Evolutionary conservation across 192 early-diverging fungal species (phyloP), one percentile per base, ranked within the genome.

Genomic region (Obelidium mucronatum): DNA sequence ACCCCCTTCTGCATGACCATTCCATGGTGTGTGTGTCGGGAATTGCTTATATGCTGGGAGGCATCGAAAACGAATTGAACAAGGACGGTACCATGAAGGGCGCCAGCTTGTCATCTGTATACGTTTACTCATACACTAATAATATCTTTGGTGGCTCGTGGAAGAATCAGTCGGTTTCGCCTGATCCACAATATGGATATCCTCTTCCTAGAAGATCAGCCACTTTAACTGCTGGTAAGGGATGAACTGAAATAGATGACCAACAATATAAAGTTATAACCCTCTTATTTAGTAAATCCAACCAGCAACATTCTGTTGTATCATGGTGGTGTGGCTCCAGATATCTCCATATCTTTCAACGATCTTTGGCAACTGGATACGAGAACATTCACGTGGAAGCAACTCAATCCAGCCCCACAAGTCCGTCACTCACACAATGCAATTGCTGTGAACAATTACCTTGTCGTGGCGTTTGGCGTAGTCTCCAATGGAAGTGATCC

Each of bases 401-500:
- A 26, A 13, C 51, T 72, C 28, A 31, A 28, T 36, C 40, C 35
- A n/a, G n/a, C 70, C 17, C 70, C 70, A 39, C 13, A 34, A 11
- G 19, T 15, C 11, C 70, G 70, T 13, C 70, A 72, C 56, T 59
- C 54, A 1, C 70, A 72, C 35, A 72, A 72, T 59, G 70, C 70
- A 3, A 5, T 72, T 28, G 19, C 53, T 11, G 54, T 72, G 6
- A 59, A 40, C 36, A 36, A 58, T 35, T 59, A 59, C 53, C 33
- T 72, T 30, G 24, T 72, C 22, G n/a, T 26, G 31, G 55, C 70
- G 13, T 72, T 72, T 59, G 70, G 70, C 34, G 40, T 44, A 2
- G 17, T 42, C 33, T 34, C 34, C 5, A 72, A 72, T 30, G 5
- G 3, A 11, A 24, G 19, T 30, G 51, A 53, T 17, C 40, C 40